phyloP scores from a whole-genome alignment of 2,329 filamentous ascomycete species.

The Fusarium nelsonii region DNA sequence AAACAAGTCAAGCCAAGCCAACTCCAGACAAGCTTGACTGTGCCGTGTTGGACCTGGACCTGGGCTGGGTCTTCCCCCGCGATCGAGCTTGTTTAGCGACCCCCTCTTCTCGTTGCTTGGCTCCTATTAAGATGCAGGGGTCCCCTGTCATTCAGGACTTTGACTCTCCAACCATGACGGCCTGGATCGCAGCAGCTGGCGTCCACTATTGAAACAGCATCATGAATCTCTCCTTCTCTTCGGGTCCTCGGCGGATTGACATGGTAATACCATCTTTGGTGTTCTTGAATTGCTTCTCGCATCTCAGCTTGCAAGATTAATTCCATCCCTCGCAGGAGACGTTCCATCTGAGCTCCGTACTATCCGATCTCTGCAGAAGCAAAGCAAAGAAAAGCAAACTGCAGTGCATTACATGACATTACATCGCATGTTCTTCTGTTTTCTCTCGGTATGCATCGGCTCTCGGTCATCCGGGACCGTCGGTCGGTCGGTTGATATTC shows the following conservation, averaged over 20 bases:
- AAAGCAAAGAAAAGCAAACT: background rate
- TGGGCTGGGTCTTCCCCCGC: constrained; percentile 6
- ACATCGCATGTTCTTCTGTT: background rate
- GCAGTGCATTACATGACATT: background rate
- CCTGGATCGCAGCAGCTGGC: background rate
- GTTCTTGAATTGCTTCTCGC: background rate
- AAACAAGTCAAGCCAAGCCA: background rate
- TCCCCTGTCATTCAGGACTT: constrained; percentile 1
- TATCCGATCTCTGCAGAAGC: background rate
- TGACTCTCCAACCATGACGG: constrained; percentile 2
- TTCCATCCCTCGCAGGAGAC: background rate
- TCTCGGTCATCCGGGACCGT: constrained; percentile 18
- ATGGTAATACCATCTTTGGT: no score
- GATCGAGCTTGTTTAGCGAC: constrained; percentile 17
- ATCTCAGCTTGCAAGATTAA: background rate
- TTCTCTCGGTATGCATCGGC: constrained; percentile 13
- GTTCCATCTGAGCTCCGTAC: background rate
- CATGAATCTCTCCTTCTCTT: constrained; percentile 9
- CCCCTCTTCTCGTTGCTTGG: background rate
- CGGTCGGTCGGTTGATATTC: constrained; percentile 19
- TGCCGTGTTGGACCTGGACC: background rate
- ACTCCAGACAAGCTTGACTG: background rate
- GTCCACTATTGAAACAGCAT: constrained; percentile 19
- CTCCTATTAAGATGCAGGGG: constrained; percentile 3
- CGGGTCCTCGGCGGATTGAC: constrained; percentile 17